These are phyloP conservation scores for Coleophoma crateriformis DNA, from an alignment of 2,329 filamentous ascomycete species.

Conservation along the genomic window DNA sequence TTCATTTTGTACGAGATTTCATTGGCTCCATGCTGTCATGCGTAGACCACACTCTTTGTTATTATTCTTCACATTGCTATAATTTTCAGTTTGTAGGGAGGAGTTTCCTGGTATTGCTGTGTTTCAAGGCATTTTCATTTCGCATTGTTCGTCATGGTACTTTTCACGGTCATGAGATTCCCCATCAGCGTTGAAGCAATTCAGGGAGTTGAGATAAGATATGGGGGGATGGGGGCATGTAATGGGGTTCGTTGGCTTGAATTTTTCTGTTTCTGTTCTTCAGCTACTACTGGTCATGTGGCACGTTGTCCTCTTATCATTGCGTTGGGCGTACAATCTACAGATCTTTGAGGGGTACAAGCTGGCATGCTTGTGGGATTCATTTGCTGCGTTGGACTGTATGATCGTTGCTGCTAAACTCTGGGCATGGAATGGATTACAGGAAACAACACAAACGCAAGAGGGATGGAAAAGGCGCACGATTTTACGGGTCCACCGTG, in stretches of 20 bases:
- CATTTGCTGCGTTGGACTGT: conserved; percentile 14
- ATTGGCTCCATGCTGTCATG: no score
- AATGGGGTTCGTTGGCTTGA: conserved; percentile 10
- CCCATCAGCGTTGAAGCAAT: conserved; percentile 25
- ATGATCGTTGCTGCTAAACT: conserved; percentile 15
- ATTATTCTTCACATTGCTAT: conserved; percentile 10
- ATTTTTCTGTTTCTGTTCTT: conserved; percentile 12
- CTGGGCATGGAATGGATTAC: conserved; percentile 18
- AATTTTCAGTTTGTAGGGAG: conserved; percentile 11
- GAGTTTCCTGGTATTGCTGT: conserved; percentile 19
- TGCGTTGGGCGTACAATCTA: conserved; percentile 18
- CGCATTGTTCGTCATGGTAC: conserved; percentile 18
- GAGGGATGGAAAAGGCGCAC: conserved; percentile 23
- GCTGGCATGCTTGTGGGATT: conserved; percentile 21
- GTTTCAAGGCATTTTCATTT: conserved; percentile 24
- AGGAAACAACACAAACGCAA: conserved; percentile 16
- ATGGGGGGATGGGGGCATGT: conserved; percentile 21
- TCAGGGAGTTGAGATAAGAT: conserved; percentile 23
- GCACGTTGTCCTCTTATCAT: conserved; percentile 18
- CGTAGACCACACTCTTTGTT: conserved; percentile 8
- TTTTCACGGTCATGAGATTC: conserved; percentile 28
- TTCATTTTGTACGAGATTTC: conserved; percentile 4
- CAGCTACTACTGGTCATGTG: conserved; percentile 10
- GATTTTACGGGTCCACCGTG: neutral
- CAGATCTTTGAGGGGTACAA: conserved; percentile 20